Base-by-base conservation (phyloP, 805 yeast species). In the Schwanniomyces occidentalis region DNA sequence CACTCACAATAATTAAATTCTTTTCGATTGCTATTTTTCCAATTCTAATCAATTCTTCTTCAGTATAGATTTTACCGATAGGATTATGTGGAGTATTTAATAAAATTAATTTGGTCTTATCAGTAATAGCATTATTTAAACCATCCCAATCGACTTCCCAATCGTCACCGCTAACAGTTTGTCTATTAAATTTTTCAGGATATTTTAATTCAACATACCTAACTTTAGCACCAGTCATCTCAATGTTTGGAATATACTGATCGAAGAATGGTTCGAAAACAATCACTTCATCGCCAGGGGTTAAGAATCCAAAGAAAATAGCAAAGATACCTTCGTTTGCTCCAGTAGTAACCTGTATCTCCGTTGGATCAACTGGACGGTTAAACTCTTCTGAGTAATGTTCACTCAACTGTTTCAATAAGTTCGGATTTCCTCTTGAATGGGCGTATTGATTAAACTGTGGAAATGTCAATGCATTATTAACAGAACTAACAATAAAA, bases 211-310 rank as follows among this genome's bases (percentile, higher is more conserved):
- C 86, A 24, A 87, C 95, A 50, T 88, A 89, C 31, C 82, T 88
- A 18, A 87, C 88, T 52, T 80, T 85, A 26, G 96, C 99, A 22
- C 98, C 98, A 4, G 95, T 81, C 67, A 93, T 76, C 59, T 89
- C 93, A 52, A 93, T 85, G 61, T 93, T 91, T 37, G 97, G 80
- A 45, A 93, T 86, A 63, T 93, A 93, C 63, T 93, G 99, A 54
- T 93, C 99, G 56, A 93, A 93, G 56, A 89, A 93, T 3, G 99
- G 99, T 61, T 91, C 95, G 55, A 93, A 85, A 9, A 93, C 97
- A 58, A 93, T 85, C 16, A 83, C 99, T 60, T 93, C 99, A 52
- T 93, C 99, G 15, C 95, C 97, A 2, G 80, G 76, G 28, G 85
- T 75, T 44, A 93, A 63, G 48, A 89, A 83, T 0, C 95, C 99